Conservation (phyloP, 768 basidiomycete species). For the Harrya chromipes region DNA sequence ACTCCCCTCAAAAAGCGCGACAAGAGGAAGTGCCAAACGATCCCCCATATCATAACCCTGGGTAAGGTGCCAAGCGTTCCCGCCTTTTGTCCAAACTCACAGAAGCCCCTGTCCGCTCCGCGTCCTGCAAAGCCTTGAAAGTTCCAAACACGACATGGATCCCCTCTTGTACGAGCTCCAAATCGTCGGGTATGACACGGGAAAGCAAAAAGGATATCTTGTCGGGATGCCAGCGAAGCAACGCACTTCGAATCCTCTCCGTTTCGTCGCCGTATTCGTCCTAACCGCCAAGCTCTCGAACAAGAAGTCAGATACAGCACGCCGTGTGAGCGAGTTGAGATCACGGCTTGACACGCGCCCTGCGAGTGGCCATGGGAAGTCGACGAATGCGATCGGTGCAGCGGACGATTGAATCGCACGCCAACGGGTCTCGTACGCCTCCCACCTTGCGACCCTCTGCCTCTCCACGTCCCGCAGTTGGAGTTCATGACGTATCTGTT, state of each 20-base stretch:
- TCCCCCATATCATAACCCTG: too few relatives aligned
- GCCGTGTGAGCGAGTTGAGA: conserved; percentile 35
- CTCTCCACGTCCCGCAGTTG: conserved; percentile 42
- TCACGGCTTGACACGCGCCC: conserved; percentile 13
- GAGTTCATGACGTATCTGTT: conserved; percentile 46
- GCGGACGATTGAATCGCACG: conserved; percentile 32
- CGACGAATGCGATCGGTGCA: conserved; percentile 39
- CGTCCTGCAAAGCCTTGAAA: conserved; percentile 34
- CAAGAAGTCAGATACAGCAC: conserved; percentile 48
- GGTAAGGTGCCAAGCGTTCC: too few relatives aligned
- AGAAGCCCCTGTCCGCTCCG: conserved; percentile 24
- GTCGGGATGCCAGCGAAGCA: conserved; percentile 70
- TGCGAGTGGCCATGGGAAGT: conserved; percentile 63
- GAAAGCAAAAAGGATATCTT: conserved; percentile 48
- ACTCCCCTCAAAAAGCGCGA: too few relatives aligned
- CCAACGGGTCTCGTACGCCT: conserved; percentile 56
- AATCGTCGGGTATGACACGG: conserved; percentile 43
- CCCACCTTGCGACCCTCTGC: conserved; percentile 41
- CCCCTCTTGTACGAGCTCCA: conserved; percentile 43
- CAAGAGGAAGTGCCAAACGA: too few relatives aligned
- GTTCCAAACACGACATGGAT: conserved; percentile 41
- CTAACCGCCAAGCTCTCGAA: conserved; percentile 44
- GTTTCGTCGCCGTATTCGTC: conserved; percentile 41
- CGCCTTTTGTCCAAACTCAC: conserved; percentile 1
- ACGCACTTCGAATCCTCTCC: conserved; percentile 54